These are phyloP conservation scores for Globisporangium megalacanthum DNA, from an alignment of 352 stramenopile species.

Conservation along the genomic window DNA sequence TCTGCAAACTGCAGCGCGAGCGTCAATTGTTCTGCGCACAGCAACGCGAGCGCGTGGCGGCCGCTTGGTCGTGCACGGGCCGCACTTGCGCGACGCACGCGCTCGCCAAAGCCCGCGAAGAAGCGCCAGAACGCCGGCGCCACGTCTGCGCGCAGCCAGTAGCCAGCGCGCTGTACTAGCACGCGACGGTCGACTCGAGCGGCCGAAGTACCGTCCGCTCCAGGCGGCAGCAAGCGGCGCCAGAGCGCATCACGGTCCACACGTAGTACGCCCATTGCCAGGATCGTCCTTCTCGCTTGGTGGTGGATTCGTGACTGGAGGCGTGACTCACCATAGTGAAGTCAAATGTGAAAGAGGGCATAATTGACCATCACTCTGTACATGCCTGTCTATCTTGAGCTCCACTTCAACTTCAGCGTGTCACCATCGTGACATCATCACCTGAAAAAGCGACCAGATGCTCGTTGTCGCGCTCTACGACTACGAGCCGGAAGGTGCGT, in stretches of 20 bases:
- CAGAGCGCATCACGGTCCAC: conserved; percentile 62
- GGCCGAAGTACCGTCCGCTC: conserved; percentile 18
- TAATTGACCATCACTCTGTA: background rate
- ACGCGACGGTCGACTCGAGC: conserved; percentile 37
- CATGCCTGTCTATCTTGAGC: background rate
- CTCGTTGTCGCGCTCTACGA: conserved; percentile 51
- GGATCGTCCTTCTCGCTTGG: background rate
- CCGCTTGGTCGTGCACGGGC: background rate
- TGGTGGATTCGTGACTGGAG: too few species aligned
- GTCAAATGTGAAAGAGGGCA: background rate
- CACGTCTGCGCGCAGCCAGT: conserved; percentile 61
- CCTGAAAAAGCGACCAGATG: conserved; percentile 11
- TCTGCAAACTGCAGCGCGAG: conserved; percentile 68
- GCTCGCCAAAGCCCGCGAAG: conserved; percentile 25
- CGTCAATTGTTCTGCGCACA: conserved; percentile 58
- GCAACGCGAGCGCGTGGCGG: conserved; percentile 31
- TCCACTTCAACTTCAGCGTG: background rate
- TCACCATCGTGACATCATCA: conserved; percentile 4
- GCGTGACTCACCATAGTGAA: too few species aligned
- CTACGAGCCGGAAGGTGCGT: conserved; percentile 57
- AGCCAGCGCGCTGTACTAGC: conserved; percentile 52
- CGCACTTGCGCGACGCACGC: conserved; percentile 17
- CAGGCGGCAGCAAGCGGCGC: conserved; percentile 26
- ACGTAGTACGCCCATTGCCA: conserved; percentile 24
- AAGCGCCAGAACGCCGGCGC: conserved; percentile 63